Conservation (phyloP, 441 rosid genomes). For the Gossypium aridum region DNA sequence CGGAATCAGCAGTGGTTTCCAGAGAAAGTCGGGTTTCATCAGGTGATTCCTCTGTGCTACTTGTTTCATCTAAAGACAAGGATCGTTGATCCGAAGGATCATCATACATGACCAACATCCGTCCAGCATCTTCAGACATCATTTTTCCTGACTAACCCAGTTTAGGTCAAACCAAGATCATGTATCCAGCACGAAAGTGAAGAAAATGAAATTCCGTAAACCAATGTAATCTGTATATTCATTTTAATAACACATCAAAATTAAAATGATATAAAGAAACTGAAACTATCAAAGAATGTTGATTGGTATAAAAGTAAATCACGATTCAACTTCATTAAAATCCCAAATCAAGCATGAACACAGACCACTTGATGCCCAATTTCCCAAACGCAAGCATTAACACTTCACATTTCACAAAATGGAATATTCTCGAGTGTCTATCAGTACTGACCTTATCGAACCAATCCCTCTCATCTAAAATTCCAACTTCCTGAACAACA, state of each 20-base stretch:
- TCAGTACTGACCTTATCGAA: background rate
- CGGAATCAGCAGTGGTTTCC: constrained; percentile 49
- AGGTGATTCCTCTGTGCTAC: constrained; percentile 85
- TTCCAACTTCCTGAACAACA: background rate
- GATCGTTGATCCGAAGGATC: constrained; percentile 88
- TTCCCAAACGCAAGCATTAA: constrained; percentile 1
- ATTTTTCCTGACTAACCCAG: constrained; percentile 33
- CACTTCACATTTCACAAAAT: background rate
- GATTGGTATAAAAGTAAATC: background rate
- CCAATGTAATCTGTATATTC: background rate
- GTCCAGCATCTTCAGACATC: constrained; percentile 73
- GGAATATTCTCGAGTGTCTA: background rate
- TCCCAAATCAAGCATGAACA: background rate
- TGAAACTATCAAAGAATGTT: background rate
- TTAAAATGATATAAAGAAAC: background rate
- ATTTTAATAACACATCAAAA: background rate
- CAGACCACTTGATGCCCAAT: background rate
- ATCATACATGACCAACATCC: constrained; percentile 63
- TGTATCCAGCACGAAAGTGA: constrained; percentile 17
- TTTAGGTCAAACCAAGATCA: constrained; percentile 16
- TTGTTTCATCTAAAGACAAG: constrained; percentile 68
- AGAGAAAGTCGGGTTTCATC: constrained; percentile 63
- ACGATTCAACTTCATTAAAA: background rate
- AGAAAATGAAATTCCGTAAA: background rate
- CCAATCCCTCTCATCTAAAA: background rate